Percentiles rank a stretch among this genome's conserved stretches.
These are phyloP conservation scores for Phaeosphaeria sp. DNA, from an alignment of 2,329 filamentous ascomycete genomes.

Conservation along the genomic window DNA sequence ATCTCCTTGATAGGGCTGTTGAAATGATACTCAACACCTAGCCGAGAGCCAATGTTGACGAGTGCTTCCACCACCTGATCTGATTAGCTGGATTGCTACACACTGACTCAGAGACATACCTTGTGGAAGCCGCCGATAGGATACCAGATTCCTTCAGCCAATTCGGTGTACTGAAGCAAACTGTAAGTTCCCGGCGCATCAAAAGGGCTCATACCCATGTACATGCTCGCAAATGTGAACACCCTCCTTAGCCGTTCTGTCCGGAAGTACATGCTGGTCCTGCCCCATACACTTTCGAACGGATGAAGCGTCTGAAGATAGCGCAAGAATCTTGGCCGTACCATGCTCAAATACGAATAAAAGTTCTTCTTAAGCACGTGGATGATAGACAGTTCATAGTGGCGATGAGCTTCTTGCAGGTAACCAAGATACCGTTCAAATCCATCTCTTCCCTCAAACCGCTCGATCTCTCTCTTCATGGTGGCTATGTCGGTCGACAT, in stretches of 20 bases:
- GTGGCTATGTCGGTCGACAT: slow-evolving; percentile 71
- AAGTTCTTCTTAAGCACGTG: slow-evolving; percentile 75
- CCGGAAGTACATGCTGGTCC: slow-evolving; percentile 72
- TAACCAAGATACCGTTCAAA: slow-evolving; percentile 73
- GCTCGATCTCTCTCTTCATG: slow-evolving; percentile 75
- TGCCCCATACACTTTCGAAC: slow-evolving; percentile 72
- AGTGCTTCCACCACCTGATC: slow-evolving; percentile 63
- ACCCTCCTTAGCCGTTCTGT: slow-evolving; percentile 72
- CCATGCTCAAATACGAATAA: slow-evolving; percentile 63
- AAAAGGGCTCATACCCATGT: slow-evolving; percentile 82
- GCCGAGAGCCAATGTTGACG: slow-evolving; percentile 65
- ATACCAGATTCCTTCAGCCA: slow-evolving; percentile 80
- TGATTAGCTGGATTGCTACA: slow-evolving; percentile 8
- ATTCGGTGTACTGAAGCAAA: slow-evolving; percentile 75
- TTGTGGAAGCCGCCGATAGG: slow-evolving; percentile 73
- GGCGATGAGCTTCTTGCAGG: slow-evolving; percentile 69
- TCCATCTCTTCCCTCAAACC: slow-evolving; percentile 74
- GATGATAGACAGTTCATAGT: slow-evolving; percentile 71
- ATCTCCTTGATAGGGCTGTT: slow-evolving; percentile 64
- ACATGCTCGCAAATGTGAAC: slow-evolving; percentile 82
- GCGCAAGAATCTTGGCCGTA: slow-evolving; percentile 63
- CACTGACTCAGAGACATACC: slow-evolving; percentile 43
- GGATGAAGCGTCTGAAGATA: slow-evolving; percentile 70
- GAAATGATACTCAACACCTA: slow-evolving; percentile 69
- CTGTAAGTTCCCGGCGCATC: slow-evolving; percentile 78